A percentile compares a stretch with the other conserved stretches of the same genome.
Conservation (phyloP, 1,284 basidiomycete species). For the Inonotus hispidus region DNA sequence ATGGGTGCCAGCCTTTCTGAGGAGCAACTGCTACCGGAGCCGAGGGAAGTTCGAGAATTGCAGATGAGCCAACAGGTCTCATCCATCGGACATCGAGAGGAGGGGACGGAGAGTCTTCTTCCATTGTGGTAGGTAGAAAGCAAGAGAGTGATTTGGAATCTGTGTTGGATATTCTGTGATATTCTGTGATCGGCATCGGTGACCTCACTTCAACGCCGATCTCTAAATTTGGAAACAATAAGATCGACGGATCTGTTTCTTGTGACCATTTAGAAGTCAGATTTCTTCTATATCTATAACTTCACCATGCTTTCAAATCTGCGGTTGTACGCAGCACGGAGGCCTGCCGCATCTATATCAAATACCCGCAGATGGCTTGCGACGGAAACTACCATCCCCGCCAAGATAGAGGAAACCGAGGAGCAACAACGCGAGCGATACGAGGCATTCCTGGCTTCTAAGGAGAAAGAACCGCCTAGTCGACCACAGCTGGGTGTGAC, state of each 20-base stretch:
- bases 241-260: background rate
- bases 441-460: constrained; percentile 13
- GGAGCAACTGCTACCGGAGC: constrained; percentile 17
- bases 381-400: constrained; percentile 9
- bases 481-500: constrained; percentile 40
- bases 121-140: constrained; percentile 5
- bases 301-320: constrained; percentile 11
- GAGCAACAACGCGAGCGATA: constrained; percentile 14
- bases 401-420: background rate
- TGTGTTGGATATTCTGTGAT: background rate
- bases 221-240: background rate
- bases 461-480: constrained; percentile 22
- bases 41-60: constrained; percentile 22
- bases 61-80: constrained; percentile 19
- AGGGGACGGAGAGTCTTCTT: constrained; percentile 8
- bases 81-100: constrained; percentile 20
- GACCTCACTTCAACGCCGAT: background rate
- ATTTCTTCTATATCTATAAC: background rate
- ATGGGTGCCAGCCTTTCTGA: constrained; percentile 18
- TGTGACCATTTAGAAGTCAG: too few species aligned
- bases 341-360: background rate
- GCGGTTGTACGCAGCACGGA: constrained; percentile 2
- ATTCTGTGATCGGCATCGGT: too few species aligned
- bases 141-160: background rate
- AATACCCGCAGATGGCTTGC: constrained; percentile 14